Evolutionary conservation across 1,284 basidiomycete genomes (phyloP).

Genomic region (Xerocomus nothofagi): DNA sequence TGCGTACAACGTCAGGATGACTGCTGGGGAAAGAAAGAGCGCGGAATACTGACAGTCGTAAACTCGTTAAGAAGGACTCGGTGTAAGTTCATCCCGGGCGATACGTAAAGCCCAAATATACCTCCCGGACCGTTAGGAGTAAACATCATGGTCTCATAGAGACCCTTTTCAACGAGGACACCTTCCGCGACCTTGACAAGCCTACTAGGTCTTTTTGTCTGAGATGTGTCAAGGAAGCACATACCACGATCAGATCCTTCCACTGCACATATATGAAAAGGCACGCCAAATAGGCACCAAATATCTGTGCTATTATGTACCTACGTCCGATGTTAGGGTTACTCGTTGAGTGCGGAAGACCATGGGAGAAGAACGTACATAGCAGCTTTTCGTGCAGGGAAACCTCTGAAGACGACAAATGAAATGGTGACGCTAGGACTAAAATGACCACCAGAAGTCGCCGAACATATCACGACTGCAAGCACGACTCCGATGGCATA

Average conservation of each 20-base stretch:
- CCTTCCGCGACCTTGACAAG: slow-evolving; percentile 38
- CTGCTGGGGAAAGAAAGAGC: not conserved
- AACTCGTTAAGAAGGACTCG: slow-evolving; percentile 67
- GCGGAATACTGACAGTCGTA: slow-evolving; percentile 50
- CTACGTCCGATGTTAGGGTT: slow-evolving; percentile 33
- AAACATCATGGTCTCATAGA: slow-evolving; percentile 47
- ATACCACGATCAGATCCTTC: slow-evolving; percentile 47
- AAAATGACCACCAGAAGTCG: slow-evolving; percentile 66
- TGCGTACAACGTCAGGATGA: slow-evolving; percentile 6
- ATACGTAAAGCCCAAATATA: slow-evolving; percentile 56
- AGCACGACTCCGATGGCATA: slow-evolving; percentile 65
- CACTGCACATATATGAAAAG: slow-evolving; percentile 63
- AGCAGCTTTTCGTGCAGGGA: slow-evolving; percentile 54
- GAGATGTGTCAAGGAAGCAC: slow-evolving; percentile 8
- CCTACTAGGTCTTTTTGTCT: not conserved
- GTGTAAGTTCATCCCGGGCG: slow-evolving; percentile 50
- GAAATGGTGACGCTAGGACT: slow-evolving; percentile 61
- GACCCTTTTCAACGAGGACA: slow-evolving; percentile 43
- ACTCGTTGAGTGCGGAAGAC: not conserved
- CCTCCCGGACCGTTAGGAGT: slow-evolving; percentile 63
- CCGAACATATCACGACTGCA: slow-evolving; percentile 51
- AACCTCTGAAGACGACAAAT: slow-evolving; percentile 52
- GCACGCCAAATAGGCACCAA: slow-evolving; percentile 63
- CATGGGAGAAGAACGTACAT: slow-evolving; percentile 39
- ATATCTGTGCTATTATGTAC: slow-evolving; percentile 62